phyloP scores from a whole-genome alignment of 2,329 filamentous ascomycete genomes.

The Pseudogymnoascus sp. region DNA sequence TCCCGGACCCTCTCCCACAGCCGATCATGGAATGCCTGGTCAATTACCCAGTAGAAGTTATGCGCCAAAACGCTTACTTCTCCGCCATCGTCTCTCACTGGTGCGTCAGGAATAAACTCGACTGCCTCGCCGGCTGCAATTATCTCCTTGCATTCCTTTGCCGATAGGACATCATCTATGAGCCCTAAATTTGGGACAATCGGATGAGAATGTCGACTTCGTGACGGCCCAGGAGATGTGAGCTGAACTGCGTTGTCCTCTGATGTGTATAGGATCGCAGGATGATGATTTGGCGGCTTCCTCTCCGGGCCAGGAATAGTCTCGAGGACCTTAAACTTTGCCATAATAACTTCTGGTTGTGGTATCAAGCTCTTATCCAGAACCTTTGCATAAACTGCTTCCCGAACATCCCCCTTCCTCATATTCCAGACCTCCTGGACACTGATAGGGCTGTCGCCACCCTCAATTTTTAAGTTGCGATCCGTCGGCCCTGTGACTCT shows the following conservation, averaged over 20 bases:
- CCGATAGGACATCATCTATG: conserved; percentile 52
- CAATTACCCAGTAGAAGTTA: conserved; percentile 68
- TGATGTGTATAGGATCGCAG: conserved; percentile 58
- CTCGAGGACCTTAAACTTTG: conserved; percentile 51
- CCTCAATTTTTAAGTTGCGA: conserved; percentile 31
- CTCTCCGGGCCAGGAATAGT: conserved; percentile 51
- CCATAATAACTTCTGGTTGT: conserved; percentile 32
- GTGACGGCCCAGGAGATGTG: conserved; percentile 38
- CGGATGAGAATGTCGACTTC: conserved; percentile 49
- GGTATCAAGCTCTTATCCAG: conserved; percentile 44
- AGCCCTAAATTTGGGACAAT: conserved; percentile 55
- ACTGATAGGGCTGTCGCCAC: conserved; percentile 40
- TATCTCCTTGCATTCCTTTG: conserved; percentile 57
- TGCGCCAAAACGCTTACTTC: conserved; percentile 61
- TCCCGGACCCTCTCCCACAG: conserved; percentile 55
- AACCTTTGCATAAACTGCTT: conserved; percentile 49
- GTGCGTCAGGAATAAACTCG: conserved; percentile 60
- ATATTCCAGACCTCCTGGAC: conserved; percentile 57
- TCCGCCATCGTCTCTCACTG: conserved; percentile 53
- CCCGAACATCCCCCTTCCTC: conserved; percentile 33
- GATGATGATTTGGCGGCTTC: conserved; percentile 62
- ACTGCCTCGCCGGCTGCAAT: conserved; percentile 60
- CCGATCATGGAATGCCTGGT: conserved; percentile 53
- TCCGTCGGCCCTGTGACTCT: conserved; percentile 58
- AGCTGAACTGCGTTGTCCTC: conserved; percentile 50